Evolutionary conservation across 306 rosid species (phyloP).

Genomic region (Ormosia semicastrata): DNA sequence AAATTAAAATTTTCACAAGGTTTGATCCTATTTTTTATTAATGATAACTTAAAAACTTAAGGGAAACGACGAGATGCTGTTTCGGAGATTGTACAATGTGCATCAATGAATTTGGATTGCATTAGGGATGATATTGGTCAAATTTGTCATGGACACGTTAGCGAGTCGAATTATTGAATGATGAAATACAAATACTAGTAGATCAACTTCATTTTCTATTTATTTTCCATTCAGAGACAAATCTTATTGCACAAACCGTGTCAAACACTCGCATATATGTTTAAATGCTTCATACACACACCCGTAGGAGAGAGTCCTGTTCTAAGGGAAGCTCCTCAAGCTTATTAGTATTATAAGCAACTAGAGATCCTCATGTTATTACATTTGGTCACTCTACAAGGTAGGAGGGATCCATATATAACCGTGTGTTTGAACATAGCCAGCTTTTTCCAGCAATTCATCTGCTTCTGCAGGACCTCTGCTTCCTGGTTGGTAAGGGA

Average conservation of each 20-base stretch:
- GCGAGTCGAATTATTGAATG: not conserved
- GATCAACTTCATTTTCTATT: not conserved
- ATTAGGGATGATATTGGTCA: not conserved
- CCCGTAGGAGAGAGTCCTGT: not conserved
- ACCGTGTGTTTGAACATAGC: constrained; percentile 82
- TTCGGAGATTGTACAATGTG: too few species aligned
- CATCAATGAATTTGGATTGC: too few species aligned
- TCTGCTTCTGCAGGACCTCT: constrained; percentile 84
- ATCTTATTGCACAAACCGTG: not conserved
- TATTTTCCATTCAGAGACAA: not conserved
- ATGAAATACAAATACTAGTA: not conserved
- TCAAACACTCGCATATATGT: not conserved
- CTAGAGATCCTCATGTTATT: not conserved
- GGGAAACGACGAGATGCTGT: too few species aligned
- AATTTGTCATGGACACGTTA: not conserved
- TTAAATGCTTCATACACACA: not conserved
- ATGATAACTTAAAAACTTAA: too few species aligned
- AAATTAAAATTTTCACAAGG: too few species aligned
- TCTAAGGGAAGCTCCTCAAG: constrained; percentile 17
- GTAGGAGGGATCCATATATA: constrained; percentile 92
- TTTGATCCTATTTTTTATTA: too few species aligned
- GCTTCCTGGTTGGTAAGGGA: constrained; percentile 70
- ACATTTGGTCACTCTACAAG: constrained; percentile 30
- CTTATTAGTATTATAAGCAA: constrained; percentile 1
- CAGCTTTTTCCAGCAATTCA: constrained; percentile 56